Evolutionary conservation across 257 asterid genomes (phyloP), one percentile per base, ranked within the genome.

Genomic region (Cruciata laevipes): DNA sequence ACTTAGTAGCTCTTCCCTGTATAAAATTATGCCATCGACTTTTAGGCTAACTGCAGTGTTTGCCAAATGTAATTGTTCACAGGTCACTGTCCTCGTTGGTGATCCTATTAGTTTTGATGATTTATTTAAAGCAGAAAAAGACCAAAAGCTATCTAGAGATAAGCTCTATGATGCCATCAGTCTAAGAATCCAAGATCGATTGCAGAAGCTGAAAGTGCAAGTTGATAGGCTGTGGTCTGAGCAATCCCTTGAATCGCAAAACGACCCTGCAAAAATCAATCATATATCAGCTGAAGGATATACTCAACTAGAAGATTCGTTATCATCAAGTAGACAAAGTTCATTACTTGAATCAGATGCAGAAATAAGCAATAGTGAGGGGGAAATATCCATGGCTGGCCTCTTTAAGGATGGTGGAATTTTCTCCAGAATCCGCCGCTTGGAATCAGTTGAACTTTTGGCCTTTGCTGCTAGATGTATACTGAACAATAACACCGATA

Each of bases 31-130:
- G 11, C 32, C 47, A 61, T 31, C 11, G 12, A 20, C n/a, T 62
- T 20, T 51, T 47, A 17, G 3, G 31, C 44, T 67, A 35, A 3
- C 10, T 69, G 38, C 58, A 32, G 12, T 14, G 2, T 16, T 37
- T 30, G 17, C 10, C 33, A 61, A 61, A 61, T 18, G 27, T 17
- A 0, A 18, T 35, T 35, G 49, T 35, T n/a, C 57, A 61, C 83
- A 91, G 98, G 96, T 91, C 80, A 87, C 96, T n/a, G 84, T 91
- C 55, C 91, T 91, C 16, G 80, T 91, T 4, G 98, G 98, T 2
- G 98, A 91, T 67, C 98, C 98, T 68, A 89, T 91, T 58, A 62
- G 67, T 61, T 89, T 91, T 53, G 91, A 91, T 14, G 98, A 91
- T 74, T 27, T 91, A 66, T 74, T 83, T 51, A 44, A 63, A 10